These are phyloP conservation scores for Cyberlindnera petersonii DNA, from an alignment of 805 yeast genomes.

Conservation along the genomic window DNA sequence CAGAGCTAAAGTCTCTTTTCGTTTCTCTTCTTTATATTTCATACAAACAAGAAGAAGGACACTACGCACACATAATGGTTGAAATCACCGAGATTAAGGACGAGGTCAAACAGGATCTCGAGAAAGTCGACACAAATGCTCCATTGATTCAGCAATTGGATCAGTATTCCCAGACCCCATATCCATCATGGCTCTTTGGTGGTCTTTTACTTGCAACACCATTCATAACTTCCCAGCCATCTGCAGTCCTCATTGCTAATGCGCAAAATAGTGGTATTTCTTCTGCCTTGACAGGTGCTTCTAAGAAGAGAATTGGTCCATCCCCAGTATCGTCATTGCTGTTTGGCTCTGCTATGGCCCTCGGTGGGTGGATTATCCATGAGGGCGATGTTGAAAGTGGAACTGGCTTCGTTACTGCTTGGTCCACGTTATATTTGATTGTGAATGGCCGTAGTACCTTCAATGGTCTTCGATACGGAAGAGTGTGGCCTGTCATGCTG, in stretches of 20 bases:
- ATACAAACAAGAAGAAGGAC: not conserved
- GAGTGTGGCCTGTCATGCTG: conserved; percentile 59
- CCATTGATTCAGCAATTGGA: conserved; percentile 25
- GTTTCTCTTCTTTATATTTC: too few species aligned
- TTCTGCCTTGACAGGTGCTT: conserved; percentile 1
- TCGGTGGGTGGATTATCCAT: conserved; percentile 69
- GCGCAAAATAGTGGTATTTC: conserved; percentile 1
- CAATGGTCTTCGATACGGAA: conserved; percentile 49
- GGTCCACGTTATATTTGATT: conserved; percentile 71
- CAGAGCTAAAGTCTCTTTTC: too few species aligned
- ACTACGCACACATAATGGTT: conserved; percentile 16
- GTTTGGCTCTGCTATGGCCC: conserved; percentile 58
- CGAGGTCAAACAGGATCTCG: conserved; percentile 12
- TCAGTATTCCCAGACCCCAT: conserved; percentile 39
- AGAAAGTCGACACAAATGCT: conserved; percentile 12
- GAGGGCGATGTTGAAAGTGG: conserved; percentile 80
- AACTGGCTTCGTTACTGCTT: conserved; percentile 74
- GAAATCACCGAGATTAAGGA: conserved; percentile 25
- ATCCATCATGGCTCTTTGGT: conserved; percentile 42
- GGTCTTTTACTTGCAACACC: conserved; percentile 37
- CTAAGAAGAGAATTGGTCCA: conserved; percentile 30
- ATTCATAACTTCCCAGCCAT: conserved; percentile 30
- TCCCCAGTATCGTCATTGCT: conserved; percentile 38
- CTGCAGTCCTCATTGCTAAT: conserved; percentile 10
- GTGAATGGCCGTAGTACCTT: conserved; percentile 64